A percentile compares a stretch with the other conserved stretches of the same genome.
These are phyloP conservation scores for Tetraselmis striata DNA, from an alignment of 139 green algal species.

Conservation along the genomic window DNA sequence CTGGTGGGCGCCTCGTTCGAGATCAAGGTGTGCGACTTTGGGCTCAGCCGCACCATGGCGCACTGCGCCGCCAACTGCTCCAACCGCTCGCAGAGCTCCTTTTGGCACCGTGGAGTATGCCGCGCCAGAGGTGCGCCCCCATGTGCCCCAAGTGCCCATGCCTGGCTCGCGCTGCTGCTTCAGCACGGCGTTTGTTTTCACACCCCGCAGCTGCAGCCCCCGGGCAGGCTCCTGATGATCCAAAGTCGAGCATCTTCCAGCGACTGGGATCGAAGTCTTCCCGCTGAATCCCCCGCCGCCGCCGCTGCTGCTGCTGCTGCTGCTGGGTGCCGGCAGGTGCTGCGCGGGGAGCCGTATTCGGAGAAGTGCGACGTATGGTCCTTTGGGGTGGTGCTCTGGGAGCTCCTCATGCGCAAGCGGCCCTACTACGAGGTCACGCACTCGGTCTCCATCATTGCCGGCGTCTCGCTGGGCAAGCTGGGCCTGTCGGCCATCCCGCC, in stretches of 20 bases:
- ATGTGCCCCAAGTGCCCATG: no score
- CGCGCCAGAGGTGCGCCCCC: slow-evolving; percentile 29
- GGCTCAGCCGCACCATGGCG: slow-evolving; percentile 46
- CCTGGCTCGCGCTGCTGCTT: no score
- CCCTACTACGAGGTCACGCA: slow-evolving; percentile 31
- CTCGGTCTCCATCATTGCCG: neutral
- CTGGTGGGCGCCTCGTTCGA: slow-evolving; percentile 50
- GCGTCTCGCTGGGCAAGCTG: slow-evolving; percentile 34
- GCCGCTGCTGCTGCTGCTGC: no score
- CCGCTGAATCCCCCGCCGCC: no score
- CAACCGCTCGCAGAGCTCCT: neutral
- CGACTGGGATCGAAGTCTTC: no score
- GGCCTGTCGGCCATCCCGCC: slow-evolving; percentile 22
- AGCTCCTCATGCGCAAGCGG: slow-evolving; percentile 41
- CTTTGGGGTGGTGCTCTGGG: slow-evolving; percentile 46
- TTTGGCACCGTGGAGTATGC: slow-evolving; percentile 54
- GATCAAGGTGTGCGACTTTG: slow-evolving; percentile 51
- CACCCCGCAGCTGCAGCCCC: no score
- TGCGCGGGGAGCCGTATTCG: slow-evolving; percentile 49
- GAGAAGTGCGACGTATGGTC: slow-evolving; percentile 46
- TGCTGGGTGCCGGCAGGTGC: no score
- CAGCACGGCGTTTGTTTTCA: no score
- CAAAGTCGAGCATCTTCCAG: no score
- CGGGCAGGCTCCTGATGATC: no score
- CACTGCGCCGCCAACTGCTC: slow-evolving; percentile 12